Base-by-base conservation (phyloP, 2,329 filamentous ascomycete species). In the Trichoderma afroharzianum region DNA sequence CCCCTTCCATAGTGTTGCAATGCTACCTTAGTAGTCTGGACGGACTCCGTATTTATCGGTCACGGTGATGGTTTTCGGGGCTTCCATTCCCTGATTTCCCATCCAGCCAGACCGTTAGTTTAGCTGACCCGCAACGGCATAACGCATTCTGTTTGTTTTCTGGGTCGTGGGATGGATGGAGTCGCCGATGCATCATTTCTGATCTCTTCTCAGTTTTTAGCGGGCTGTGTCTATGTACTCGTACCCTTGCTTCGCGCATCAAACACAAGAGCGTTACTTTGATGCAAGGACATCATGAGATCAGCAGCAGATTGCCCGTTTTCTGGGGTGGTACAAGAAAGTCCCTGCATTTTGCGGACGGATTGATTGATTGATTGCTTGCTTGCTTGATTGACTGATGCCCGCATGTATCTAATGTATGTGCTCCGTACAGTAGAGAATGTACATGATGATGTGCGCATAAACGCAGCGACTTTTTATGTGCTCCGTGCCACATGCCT, bases 271-370 rank as follows among this genome's bases (percentile, higher is more conserved):
- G 28, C 26, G 55, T 58, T 21, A 18, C 55, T n/a, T 18, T 15
- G 15, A 59, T 32, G 57, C 57, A 33, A 53, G 28, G 57, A 33
- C 58, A 68, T 47, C 64, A 68, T 59, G 55, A 68, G 64, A 59
- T 68, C 33, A 59, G 64, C 64, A 26, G 30, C 64, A 24, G 26
- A 68, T 12, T 68, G 26, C 21, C 47, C 53, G 32, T 61, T 61
- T 61, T 24, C 53, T 68, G 64, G 64, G 64, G 64, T 68, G 53
- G 36, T 55, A 68, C 62, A 18, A 21, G 57, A 33, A 66, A 68
- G 64, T 68, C 64, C 64, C 64, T 68, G 64, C 64, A 68, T 68
- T 59, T 47, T 50, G 43, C n/a, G 7, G 64, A 12, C 12, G 9
- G 59, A 9, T 39, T 33, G 63, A 26, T 39, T 57, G 63, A 36